Evolutionary conservation across 2,329 filamentous ascomycete genomes (phyloP).

Genomic region (Penicillium sp.): DNA sequence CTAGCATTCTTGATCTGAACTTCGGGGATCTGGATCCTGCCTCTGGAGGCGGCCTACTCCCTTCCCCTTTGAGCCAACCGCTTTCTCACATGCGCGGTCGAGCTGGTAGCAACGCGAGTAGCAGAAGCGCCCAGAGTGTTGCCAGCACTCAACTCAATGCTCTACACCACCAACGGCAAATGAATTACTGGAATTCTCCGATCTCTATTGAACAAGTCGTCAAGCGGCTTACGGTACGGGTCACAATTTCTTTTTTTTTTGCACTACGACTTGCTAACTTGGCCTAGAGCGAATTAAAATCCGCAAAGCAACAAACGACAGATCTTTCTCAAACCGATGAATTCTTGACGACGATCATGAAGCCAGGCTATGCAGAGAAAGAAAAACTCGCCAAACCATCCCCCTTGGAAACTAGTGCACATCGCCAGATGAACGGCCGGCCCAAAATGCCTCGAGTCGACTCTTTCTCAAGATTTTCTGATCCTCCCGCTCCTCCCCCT

Average conservation of each 20-base stretch:
- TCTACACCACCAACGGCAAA: constrained; percentile 69
- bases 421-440: constrained; percentile 47
- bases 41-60: constrained; percentile 69
- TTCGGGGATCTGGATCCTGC: constrained; percentile 86
- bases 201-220: constrained; percentile 94
- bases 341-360: constrained; percentile 74
- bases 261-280: constrained; percentile 28
- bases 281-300: constrained; percentile 79
- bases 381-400: constrained; percentile 49
- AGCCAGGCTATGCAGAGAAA: constrained; percentile 62
- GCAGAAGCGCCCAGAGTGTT: constrained; percentile 56
- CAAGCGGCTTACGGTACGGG: constrained; percentile 72
- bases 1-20: constrained; percentile 80
- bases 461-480: constrained; percentile 80
- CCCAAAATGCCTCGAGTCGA: constrained; percentile 62
- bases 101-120: constrained; percentile 66
- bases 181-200: constrained; percentile 82
- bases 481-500: constrained; percentile 88
- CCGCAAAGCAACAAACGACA: constrained; percentile 80
- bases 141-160: constrained; percentile 54
- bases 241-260: not conserved
- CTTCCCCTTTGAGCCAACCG: constrained; percentile 65
- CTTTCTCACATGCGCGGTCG: constrained; percentile 67
- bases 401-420: constrained; percentile 46
- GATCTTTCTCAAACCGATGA: constrained; percentile 80